phyloP scores from a whole-genome alignment of 1,284 basidiomycete genomes.

The Malassezia yamatoensis region DNA sequence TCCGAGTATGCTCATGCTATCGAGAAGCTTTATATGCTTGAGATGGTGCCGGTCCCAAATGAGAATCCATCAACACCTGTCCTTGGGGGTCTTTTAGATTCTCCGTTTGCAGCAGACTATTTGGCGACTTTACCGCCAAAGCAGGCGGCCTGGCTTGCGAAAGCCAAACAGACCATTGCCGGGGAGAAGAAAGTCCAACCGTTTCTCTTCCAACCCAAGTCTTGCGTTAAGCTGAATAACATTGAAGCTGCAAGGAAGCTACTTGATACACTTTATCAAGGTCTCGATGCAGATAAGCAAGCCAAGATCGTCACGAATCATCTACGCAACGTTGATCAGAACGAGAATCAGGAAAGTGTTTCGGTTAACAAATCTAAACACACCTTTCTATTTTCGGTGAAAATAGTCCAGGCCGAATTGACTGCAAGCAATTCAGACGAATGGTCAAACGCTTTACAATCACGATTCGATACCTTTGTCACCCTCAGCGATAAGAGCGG shows the following conservation, averaged over 20 bases:
- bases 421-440: not conserved
- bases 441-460: not conserved
- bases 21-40: constrained; percentile 78
- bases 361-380: constrained; percentile 48
- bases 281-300: constrained; percentile 80
- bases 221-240: constrained; percentile 92
- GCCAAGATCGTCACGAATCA: constrained; percentile 55
- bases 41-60: constrained; percentile 64
- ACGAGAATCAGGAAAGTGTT: constrained; percentile 64
- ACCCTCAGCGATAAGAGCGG: constrained; percentile 88
- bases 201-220: constrained; percentile 78
- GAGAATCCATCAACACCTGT: constrained; percentile 1
- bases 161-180: constrained; percentile 66
- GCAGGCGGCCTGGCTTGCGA: constrained; percentile 87
- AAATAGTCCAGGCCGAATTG: constrained; percentile 14
- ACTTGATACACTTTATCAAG: constrained; percentile 84
- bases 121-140: constrained; percentile 47
- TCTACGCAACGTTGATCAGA: constrained; percentile 30
- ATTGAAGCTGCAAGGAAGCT: constrained; percentile 81
- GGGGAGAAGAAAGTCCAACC: constrained; percentile 83
- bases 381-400: constrained; percentile 1
- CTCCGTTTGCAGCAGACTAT: constrained; percentile 28
- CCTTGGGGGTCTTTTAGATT: not conserved
- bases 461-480: constrained; percentile 67
- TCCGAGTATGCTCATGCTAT: constrained; percentile 81